phyloP scores from a whole-genome alignment of 768 basidiomycete genomes.

The Suillus alpinus region DNA sequence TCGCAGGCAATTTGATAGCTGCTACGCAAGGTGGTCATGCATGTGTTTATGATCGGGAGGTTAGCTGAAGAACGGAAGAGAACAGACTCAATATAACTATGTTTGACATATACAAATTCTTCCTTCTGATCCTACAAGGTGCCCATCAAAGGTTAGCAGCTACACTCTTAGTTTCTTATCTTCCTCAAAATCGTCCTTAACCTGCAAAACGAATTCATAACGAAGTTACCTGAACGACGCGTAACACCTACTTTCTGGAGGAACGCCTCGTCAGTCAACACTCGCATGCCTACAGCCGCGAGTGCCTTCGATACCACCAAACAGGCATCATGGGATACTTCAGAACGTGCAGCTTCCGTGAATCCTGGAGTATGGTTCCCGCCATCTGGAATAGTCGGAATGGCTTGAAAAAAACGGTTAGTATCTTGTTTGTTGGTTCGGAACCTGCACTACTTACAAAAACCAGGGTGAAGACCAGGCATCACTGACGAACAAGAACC shows the following conservation, averaged over 20 bases:
- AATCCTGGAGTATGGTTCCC: constrained; percentile 72
- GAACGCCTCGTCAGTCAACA: constrained; percentile 61
- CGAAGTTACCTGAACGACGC: neutral
- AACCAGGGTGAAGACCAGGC: constrained; percentile 66
- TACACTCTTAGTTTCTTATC: constrained; percentile 24
- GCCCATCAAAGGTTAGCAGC: neutral
- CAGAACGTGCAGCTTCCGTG: constrained; percentile 51
- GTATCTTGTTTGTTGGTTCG: neutral
- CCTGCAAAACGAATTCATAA: constrained; percentile 24
- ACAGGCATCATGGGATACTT: constrained; percentile 57
- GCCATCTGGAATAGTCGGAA: constrained; percentile 64
- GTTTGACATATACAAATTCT: neutral
- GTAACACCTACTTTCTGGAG: constrained; percentile 43
- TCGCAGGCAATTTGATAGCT: no score
- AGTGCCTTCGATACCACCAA: constrained; percentile 62
- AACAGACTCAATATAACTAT: neutral
- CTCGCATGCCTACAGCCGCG: constrained; percentile 61
- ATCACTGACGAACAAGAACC: constrained; percentile 20
- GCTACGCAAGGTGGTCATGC: neutral
- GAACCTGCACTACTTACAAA: constrained; percentile 18
- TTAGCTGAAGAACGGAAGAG: neutral
- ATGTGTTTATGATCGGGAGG: neutral
- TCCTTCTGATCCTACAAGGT: neutral
- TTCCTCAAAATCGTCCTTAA: constrained; percentile 42
- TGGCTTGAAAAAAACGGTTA: constrained; percentile 40